Conservation (phyloP, 1,139 yeast species). For the Magnusiomyces ingens region DNA sequence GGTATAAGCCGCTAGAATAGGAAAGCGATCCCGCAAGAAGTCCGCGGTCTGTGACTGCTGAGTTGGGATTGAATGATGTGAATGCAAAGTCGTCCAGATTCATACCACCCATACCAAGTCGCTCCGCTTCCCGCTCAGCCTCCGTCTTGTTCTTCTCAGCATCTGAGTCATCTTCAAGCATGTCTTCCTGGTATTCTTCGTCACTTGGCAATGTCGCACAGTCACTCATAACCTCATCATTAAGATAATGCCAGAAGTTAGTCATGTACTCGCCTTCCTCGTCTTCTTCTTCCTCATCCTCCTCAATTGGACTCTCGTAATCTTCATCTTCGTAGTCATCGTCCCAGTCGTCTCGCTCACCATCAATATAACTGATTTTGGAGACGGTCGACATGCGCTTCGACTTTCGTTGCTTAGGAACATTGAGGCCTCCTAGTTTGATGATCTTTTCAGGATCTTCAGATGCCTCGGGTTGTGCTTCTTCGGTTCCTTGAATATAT, state of each 20-base stretch:
- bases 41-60: slow-evolving; percentile 20
- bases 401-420: background rate
- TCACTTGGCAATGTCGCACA: slow-evolving; percentile 16
- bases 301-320: background rate
- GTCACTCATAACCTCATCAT: slow-evolving; percentile 11
- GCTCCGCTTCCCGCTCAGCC: slow-evolving; percentile 7
- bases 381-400: slow-evolving; percentile 3
- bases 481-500: no score
- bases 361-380: slow-evolving; percentile 3
- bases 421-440: background rate
- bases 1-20: slow-evolving; percentile 16
- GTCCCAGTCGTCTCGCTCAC: slow-evolving; percentile 2
- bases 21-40: slow-evolving; percentile 14
- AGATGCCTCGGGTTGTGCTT: no score
- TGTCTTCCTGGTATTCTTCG: slow-evolving; percentile 16
- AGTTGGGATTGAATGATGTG: slow-evolving; percentile 26
- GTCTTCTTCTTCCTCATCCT: slow-evolving; percentile 3
- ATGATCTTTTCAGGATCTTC: no score
- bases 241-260: slow-evolving; percentile 1
- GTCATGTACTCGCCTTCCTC: slow-evolving; percentile 2
- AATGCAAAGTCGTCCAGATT: slow-evolving; percentile 28
- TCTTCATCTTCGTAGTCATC: slow-evolving; percentile 1
- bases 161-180: slow-evolving; percentile 8
- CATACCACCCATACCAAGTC: background rate
- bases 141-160: slow-evolving; percentile 1